Evolutionary conservation across 2,329 filamentous ascomycete genomes (phyloP), one percentile per base, ranked within the genome.

Genomic region (Pseudocercospora musae): DNA sequence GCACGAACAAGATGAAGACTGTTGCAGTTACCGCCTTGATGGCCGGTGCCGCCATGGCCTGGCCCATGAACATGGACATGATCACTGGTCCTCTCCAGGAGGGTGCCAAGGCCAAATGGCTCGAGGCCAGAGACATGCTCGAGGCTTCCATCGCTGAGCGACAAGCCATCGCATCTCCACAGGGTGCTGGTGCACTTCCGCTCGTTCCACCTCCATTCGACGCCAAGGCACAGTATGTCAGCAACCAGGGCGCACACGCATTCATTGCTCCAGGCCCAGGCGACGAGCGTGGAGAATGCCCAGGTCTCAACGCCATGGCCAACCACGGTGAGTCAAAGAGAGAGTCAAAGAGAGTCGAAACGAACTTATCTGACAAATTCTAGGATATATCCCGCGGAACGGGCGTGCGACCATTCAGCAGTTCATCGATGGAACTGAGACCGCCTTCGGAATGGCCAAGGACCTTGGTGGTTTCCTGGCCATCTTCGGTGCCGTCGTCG

Each of bases 401-500:
- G 66, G 74, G 31, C 63, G 71, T 18, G 74, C 69, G n/a, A 74
- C 74, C 23, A 74, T 75, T 56, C 44, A 68, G 29, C 70, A 77
- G 49, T 74, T 76, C 65, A 65, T 74, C 55, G 66, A 71, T 15
- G 71, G 65, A 11, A 73, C 70, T 0, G 63, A 59, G 9, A 57
- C 63, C 3, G 72, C 71, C 4, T 73, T 74, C 62, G 73, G 73
- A 27, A 76, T 75, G 73, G 72, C 67, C 33, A 49, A 58, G 11
- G 66, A 68, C 29, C 64, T 68, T 29, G 62, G 58, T 52, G 62
- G 60, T 10, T 67, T 68, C 58, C 62, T 68, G 29, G 55, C 66
- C 4, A n/a, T 57, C 13, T 67, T 58, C 23, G 66, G 66, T 37
- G 66, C 66, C n/a, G 29, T 62, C 15, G 54, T 68, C 10, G 62